A percentile compares a stretch with the other conserved stretches of the same genome.
Conservation (phyloP, 768 basidiomycete genomes). For the Heimioporus sp. region DNA sequence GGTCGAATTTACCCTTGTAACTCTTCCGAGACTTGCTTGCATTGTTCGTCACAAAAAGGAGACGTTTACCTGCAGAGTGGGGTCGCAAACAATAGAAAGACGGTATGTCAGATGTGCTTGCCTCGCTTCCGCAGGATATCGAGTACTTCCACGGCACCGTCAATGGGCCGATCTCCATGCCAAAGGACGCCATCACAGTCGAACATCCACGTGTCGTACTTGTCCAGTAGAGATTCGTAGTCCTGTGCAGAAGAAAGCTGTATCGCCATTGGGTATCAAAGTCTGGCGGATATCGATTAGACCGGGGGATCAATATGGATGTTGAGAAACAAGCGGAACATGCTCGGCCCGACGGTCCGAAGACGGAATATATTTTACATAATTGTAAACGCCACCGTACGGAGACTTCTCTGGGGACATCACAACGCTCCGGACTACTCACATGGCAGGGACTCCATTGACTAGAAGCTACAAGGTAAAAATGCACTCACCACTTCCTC, state of each 20-base stretch:
- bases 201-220: constrained; percentile 93
- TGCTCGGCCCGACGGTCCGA: too few relatives aligned
- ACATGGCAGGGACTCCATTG: too few relatives aligned
- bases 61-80: constrained; percentile 56
- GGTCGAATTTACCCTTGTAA: constrained; percentile 91
- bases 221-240: constrained; percentile 49
- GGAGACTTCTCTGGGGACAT: too few relatives aligned
- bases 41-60: constrained; percentile 97
- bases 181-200: constrained; percentile 97
- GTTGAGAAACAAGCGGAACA: not conserved
- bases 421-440: too few relatives aligned
- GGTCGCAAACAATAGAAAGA: not conserved
- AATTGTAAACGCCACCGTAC: too few relatives aligned
- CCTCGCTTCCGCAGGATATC: constrained; percentile 67
- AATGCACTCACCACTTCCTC: too few relatives aligned
- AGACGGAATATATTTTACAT: too few relatives aligned
- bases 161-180: constrained; percentile 77
- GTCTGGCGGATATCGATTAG: constrained; percentile 10
- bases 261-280: constrained; percentile 22
- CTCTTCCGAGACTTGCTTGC: constrained; percentile 86
- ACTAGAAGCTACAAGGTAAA: too few relatives aligned
- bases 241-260: constrained; percentile 37
- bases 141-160: constrained; percentile 77
- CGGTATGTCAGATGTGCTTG: constrained; percentile 37
- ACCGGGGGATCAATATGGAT: not conserved